Evolutionary conservation across 768 basidiomycete genomes (phyloP).

Genomic region (Mycena belliarum): DNA sequence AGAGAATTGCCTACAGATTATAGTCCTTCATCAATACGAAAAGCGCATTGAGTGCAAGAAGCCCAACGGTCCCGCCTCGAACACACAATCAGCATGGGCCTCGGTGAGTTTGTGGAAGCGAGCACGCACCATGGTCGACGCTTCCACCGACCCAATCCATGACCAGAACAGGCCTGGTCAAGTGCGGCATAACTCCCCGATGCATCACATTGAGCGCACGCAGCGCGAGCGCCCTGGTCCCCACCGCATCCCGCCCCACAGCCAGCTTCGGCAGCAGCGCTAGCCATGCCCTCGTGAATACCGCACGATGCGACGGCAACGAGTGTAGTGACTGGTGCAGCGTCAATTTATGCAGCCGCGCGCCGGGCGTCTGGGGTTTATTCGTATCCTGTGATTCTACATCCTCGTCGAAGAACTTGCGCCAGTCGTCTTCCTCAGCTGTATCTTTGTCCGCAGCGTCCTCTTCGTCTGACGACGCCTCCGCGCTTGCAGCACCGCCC

Average conservation of each 20-base stretch:
- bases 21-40: slow-evolving; percentile 91
- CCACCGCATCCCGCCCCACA: slow-evolving; percentile 33
- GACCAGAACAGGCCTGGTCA: slow-evolving; percentile 74
- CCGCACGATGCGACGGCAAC: slow-evolving; percentile 72
- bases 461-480: slow-evolving; percentile 36
- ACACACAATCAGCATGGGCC: no score
- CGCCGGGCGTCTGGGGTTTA: slow-evolving; percentile 37
- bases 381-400: slow-evolving; percentile 34
- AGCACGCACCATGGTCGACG: slow-evolving; percentile 70
- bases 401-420: slow-evolving; percentile 80
- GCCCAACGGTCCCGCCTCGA: slow-evolving; percentile 85
- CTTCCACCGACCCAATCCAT: slow-evolving; percentile 92
- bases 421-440: slow-evolving; percentile 69
- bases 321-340: slow-evolving; percentile 79
- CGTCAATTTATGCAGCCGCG: slow-evolving; percentile 64
- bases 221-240: slow-evolving; percentile 45
- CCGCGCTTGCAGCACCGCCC: slow-evolving; percentile 28
- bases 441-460: slow-evolving; percentile 27
- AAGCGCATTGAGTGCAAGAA: slow-evolving; percentile 88
- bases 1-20: slow-evolving; percentile 66
- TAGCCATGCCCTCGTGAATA: slow-evolving; percentile 84
- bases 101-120: no score
- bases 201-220: slow-evolving; percentile 80
- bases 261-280: slow-evolving; percentile 64
- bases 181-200: slow-evolving; percentile 77